Conservation (phyloP, 2,329 filamentous ascomycete genomes). For the Fusarium miscanthi region DNA sequence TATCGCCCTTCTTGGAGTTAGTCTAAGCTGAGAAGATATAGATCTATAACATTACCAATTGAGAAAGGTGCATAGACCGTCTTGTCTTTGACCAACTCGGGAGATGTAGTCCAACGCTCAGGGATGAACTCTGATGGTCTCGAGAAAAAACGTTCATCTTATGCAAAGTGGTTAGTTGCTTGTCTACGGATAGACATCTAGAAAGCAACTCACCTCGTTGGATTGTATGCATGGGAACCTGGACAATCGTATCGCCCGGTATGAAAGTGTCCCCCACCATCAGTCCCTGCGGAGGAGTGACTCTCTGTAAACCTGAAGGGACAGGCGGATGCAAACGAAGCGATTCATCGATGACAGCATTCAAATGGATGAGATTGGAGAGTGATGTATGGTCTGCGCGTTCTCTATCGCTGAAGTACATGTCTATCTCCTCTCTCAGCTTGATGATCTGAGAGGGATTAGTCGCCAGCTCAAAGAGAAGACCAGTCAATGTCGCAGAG, state of each 20-base stretch:
- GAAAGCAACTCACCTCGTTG: slow-evolving; percentile 50
- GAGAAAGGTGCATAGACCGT: slow-evolving; percentile 50
- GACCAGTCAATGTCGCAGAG: slow-evolving; percentile 47
- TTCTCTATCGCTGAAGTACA: slow-evolving; percentile 15
- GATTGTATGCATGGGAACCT: slow-evolving; percentile 37
- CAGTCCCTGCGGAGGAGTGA: slow-evolving; percentile 53
- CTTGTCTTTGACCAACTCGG: slow-evolving; percentile 48
- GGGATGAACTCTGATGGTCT: slow-evolving; percentile 50
- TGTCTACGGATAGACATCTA: fast-evolving
- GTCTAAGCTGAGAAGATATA: not conserved
- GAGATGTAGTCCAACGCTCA: slow-evolving; percentile 51
- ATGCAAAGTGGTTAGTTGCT: not conserved
- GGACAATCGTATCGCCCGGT: slow-evolving; percentile 29
- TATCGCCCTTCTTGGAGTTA: slow-evolving; percentile 17
- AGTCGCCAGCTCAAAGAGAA: slow-evolving; percentile 51
- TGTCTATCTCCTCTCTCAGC: slow-evolving; percentile 53
- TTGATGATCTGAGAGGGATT: slow-evolving; percentile 40
- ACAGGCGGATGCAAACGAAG: slow-evolving; percentile 54
- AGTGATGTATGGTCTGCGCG: slow-evolving; percentile 33
- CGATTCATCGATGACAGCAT: slow-evolving; percentile 55
- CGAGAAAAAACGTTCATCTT: slow-evolving; percentile 45
- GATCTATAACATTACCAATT: slow-evolving; percentile 31
- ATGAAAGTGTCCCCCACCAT: slow-evolving; percentile 30
- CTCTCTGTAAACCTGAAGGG: slow-evolving; percentile 48
- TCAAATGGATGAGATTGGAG: slow-evolving; percentile 45